A percentile compares a stretch with the other conserved stretches of the same genome.
phyloP scores from a whole-genome alignment of 805 yeast genomes.

The Pichia ethanolica region DNA sequence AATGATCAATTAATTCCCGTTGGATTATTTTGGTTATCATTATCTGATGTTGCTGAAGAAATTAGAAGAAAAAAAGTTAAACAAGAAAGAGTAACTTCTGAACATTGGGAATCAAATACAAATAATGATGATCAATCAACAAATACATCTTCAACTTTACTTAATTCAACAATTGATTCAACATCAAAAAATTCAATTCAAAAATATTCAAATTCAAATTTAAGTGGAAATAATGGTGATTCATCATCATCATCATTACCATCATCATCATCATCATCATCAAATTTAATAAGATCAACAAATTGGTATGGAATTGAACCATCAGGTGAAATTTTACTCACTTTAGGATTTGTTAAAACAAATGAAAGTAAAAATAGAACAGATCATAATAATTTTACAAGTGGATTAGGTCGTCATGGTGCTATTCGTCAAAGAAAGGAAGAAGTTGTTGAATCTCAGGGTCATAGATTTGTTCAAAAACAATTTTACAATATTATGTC shows the following conservation, averaged over 20 bases:
- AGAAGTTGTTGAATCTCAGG: constrained; percentile 89
- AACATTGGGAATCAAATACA: constrained; percentile 54
- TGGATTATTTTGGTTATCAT: constrained; percentile 84
- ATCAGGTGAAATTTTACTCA: constrained; percentile 78
- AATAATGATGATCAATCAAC: constrained; percentile 43
- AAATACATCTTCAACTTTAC: background rate
- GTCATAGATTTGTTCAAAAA: constrained; percentile 93
- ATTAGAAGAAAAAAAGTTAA: constrained; percentile 83
- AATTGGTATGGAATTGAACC: constrained; percentile 93
- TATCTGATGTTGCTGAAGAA: constrained; percentile 91
- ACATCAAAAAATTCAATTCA: background rate
- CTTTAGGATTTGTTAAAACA: constrained; percentile 70
- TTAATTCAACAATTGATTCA: background rate
- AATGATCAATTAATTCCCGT: constrained; percentile 72
- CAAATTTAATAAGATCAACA: constrained; percentile 33
- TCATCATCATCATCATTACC: constrained; percentile 1
- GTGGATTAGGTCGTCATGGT: constrained; percentile 89
- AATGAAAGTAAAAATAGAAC: constrained; percentile 35
- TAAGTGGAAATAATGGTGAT: background rate
- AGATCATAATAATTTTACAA: constrained; percentile 41
- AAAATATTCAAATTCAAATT: background rate
- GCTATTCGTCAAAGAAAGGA: constrained; percentile 92
- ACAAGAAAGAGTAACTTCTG: constrained; percentile 59
- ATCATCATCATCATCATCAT: constrained; percentile 8
- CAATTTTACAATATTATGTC: constrained; percentile 95